Base-by-base conservation (phyloP, 1,284 basidiomycete species). In the Sporisorium iseilematis-ciliati region DNA sequence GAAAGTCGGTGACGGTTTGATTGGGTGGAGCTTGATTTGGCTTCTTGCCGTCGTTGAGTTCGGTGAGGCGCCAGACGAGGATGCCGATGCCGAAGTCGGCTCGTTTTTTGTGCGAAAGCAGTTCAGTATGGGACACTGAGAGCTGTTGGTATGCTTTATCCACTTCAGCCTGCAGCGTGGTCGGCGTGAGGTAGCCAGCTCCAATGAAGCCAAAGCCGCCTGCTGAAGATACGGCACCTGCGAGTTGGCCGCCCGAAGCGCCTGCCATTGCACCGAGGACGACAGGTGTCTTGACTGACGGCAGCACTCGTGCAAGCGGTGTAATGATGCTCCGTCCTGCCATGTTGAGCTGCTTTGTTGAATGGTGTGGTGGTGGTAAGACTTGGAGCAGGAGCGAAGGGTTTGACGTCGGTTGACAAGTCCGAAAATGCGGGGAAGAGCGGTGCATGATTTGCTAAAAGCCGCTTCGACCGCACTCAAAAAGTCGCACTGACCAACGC, bases 181-280 rank as follows among this genome's bases (percentile, higher is more conserved):
- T 26, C 1, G 66, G 57, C 1, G 63, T 61, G 48, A 69, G 78
- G 54, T 80, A 82, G 38, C 83, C 83, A 1, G 83, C 83, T 20
- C 82, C 83, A 54, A 84, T 72, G 57, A 83, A 83, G n/a, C 83
- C 83, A 10, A 84, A 75, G 8, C 79, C 82, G 41, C 82, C 83
- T 10, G 70, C 83, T 8, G 57, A 31, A 2, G 81, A 79, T 8
- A 83, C 79, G 11, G 73, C 60, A 5, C 67, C 80, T 0, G 81
- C 82, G 6, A 84, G 78, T 14, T 66, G 45, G 14, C 80, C 82
- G 38, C 81, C 81, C 8, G 77, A 65, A 4, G 82, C 82, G 21
- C 68, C 71, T 3, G 83, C 82, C 82, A 84, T 84, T 5, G 82
- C 81, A 7, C 78, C 81, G 3, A 73, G 52, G 1, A 82, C 74